Base-by-base conservation (phyloP, 495 filamentous ascomycete species). In the Opeltia flavorubescens region DNA sequence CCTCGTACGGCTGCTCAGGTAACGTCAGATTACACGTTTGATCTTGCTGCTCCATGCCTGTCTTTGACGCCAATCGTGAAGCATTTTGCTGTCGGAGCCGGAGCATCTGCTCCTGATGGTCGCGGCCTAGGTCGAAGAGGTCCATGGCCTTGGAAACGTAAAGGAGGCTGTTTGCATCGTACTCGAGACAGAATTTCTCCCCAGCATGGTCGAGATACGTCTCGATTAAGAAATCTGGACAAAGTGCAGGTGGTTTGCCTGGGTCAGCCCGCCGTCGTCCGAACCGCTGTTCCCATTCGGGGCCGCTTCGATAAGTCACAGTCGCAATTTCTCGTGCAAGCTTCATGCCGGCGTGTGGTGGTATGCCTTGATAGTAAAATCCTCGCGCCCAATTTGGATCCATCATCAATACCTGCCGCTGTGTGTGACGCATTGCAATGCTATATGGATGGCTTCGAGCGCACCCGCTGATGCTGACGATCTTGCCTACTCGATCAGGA, bases 141-240 rank as follows among this genome's bases (percentile, higher is more conserved):
- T 96, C 91, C 91, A 99, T 99, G 11, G 93, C 93, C 64, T 99
- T 99, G 55, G 86, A 94, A 26, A 96, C 83, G 60, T 99, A 99
- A 25, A 99, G 72, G 8, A 96, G 71, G 59, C 87, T 94, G 66
- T 99, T 99, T 17, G 91, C 77, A 56, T 99, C 91, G 60, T 95
- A 96, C 49, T 91, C 87, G n/a, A 99, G 72, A 62, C 87, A 95
- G 63, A 93, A 99, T 62, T 99, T 99, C 69, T 99, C 91, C 35
- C 91, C 91, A 2, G 91, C 93, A 57, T 99, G 91, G 62, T 99
- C 91, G 26, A 99, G 76, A 58, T 99, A 99, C 0, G 91, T 99
- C 59, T 99, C 91, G 50, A 99, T 95, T 21, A 96, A 71, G 62
- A 96, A 99, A 60, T 99, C 91, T 0, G 91, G 87, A 54, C 91